Percentiles rank a stretch among this genome's conserved stretches.
These are phyloP conservation scores for Monosporascus sp. DNA, from an alignment of 2,329 filamentous ascomycete genomes.

Conservation along the genomic window DNA sequence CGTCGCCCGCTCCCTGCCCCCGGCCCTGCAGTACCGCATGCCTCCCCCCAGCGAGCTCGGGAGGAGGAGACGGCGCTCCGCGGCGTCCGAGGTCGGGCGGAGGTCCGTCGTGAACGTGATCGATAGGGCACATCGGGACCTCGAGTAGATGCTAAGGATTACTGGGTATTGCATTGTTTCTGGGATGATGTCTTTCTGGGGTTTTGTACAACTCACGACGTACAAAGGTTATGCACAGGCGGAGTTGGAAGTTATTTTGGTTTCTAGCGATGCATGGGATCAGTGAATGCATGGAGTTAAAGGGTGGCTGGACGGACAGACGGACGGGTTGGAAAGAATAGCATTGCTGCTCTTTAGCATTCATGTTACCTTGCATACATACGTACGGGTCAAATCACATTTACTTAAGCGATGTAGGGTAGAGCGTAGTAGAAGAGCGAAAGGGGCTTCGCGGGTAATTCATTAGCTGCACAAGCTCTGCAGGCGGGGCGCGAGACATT, in stretches of 20 bases:
- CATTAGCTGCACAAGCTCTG: background rate
- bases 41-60: background rate
- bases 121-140: slow-evolving; percentile 14
- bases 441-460: background rate
- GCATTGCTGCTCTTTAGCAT: too few relatives aligned
- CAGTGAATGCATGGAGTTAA: background rate
- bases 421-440: background rate
- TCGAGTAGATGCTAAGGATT: background rate
- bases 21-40: background rate
- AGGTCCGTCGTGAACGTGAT: slow-evolving; percentile 16
- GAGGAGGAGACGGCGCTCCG: background rate
- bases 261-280: background rate
- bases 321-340: too few relatives aligned
- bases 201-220: background rate
- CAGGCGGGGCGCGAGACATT: too few relatives aligned
- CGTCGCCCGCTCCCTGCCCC: background rate
- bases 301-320: background rate
- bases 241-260: background rate
- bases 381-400: background rate
- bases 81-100: background rate
- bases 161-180: background rate
- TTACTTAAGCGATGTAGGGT: background rate
- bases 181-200: background rate
- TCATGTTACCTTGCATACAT: background rate
- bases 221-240: background rate